A percentile compares a stretch with the other conserved stretches of the same genome.
phyloP scores from a whole-genome alignment of 768 basidiomycete species.

The Leccinum obscurum region DNA sequence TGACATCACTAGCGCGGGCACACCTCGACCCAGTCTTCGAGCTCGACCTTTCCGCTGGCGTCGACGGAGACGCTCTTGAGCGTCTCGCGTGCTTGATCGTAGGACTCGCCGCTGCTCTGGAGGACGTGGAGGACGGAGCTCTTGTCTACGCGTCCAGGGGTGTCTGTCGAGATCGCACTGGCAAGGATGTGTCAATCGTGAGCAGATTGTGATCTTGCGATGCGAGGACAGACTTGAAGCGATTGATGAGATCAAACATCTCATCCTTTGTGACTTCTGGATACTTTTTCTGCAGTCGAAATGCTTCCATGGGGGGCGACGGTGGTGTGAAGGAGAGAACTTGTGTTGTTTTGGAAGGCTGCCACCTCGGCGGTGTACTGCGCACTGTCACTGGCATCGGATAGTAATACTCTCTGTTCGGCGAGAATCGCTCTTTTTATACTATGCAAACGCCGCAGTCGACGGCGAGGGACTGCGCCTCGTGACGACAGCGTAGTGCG shows the following conservation, averaged over 20 bases:
- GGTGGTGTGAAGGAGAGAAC: slow-evolving; percentile 11
- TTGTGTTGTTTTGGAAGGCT: slow-evolving; percentile 15
- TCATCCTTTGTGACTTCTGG: slow-evolving; percentile 91
- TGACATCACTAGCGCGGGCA: slow-evolving; percentile 30
- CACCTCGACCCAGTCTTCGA: slow-evolving; percentile 99
- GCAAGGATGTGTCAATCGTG: background rate
- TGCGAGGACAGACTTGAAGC: slow-evolving; percentile 80
- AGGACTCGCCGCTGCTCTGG: slow-evolving; percentile 81
- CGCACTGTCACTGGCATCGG: slow-evolving; percentile 1
- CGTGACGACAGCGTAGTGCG: background rate
- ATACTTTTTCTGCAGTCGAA: slow-evolving; percentile 89
- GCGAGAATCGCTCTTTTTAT: background rate
- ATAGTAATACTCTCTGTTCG: no score
- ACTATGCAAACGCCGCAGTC: background rate
- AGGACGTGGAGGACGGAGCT: slow-evolving; percentile 75
- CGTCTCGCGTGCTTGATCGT: slow-evolving; percentile 86
- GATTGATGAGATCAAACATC: slow-evolving; percentile 91
- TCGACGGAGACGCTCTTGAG: slow-evolving; percentile 94
- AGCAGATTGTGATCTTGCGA: slow-evolving; percentile 1
- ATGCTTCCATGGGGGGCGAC: slow-evolving; percentile 63
- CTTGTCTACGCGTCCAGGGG: slow-evolving; percentile 83
- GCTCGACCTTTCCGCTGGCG: slow-evolving; percentile 91
- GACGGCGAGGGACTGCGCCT: slow-evolving; percentile 1
- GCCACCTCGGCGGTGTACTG: slow-evolving; percentile 18
- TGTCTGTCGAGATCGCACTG: slow-evolving; percentile 75